A percentile compares a stretch with the other conserved stretches of the same genome.
Evolutionary conservation across 1,139 yeast genomes (phyloP).

Genomic region (Kazachstania sp.): DNA sequence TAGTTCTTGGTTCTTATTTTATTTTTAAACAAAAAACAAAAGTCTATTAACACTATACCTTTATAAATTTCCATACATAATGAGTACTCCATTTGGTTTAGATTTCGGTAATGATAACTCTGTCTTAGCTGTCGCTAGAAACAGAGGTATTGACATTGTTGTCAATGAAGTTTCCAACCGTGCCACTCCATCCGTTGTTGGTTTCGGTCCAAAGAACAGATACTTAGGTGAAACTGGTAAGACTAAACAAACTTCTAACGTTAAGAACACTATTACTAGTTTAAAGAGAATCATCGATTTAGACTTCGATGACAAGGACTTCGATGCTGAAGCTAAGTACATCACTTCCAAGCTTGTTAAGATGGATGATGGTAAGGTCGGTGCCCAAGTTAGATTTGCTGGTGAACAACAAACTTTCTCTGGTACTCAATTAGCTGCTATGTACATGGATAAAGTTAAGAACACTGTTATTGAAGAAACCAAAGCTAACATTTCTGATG

Average conservation of each 20-base stretch:
- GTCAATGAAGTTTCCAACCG: constrained; percentile 98
- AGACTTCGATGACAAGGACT: constrained; percentile 69
- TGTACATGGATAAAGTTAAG: constrained; percentile 89
- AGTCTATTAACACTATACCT: not conserved
- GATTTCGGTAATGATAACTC: constrained; percentile 95
- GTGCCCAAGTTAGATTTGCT: constrained; percentile 76
- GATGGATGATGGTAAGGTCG: constrained; percentile 63
- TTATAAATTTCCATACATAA: constrained; percentile 23
- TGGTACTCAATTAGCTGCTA: constrained; percentile 85
- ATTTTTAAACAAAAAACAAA: not conserved
- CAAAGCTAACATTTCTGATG: constrained; percentile 72
- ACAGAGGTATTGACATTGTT: constrained; percentile 96
- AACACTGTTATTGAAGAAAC: constrained; percentile 73
- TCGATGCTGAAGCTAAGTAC: constrained; percentile 64
- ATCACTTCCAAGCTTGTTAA: constrained; percentile 64
- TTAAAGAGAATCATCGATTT: constrained; percentile 87
- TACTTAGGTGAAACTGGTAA: constrained; percentile 92
- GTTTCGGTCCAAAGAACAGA: constrained; percentile 84
- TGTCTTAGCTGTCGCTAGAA: constrained; percentile 94
- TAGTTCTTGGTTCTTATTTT: too few species aligned
- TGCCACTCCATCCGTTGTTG: constrained; percentile 89
- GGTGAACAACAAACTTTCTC: constrained; percentile 75
- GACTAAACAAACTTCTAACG: constrained; percentile 91
- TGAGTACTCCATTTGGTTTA: constrained; percentile 93
- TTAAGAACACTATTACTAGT: constrained; percentile 93